Base-by-base conservation (phyloP, 257 asterid species). In the Mitragyna speciosa region DNA sequence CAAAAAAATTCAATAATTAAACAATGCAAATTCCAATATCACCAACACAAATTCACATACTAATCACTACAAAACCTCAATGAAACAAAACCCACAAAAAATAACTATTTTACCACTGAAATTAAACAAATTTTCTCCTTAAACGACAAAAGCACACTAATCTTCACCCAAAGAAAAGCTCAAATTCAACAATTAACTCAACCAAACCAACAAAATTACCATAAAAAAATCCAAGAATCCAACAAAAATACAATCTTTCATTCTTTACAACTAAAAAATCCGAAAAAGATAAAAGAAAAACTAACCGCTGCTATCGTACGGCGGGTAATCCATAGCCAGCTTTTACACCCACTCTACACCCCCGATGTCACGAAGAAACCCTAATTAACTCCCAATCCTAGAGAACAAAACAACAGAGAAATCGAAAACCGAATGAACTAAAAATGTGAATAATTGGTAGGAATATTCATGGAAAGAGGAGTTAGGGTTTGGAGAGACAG, bases 251-350 rank as follows among this genome's bases (percentile, higher is more conserved):
- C 19, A 71, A 59, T 19, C 49, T 24, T 63, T 24, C 24, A 52
- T 61, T 9, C 45, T 2, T 6, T 17, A 41, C 43, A 3, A 2
- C 4, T n/a, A 17, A 24, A 41, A 63, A 64, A 58, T 19, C 4
- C 2, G n/a, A 69, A 39, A 70, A 65, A 30, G 41, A 33, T 31
- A 6, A 22, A 41, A 76, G 74, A 28, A 54, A 58, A 73, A 81
- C 92, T 86, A 82, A 93, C 97, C 97, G 31, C 97, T 93, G 83
- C 89, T 87, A 65, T 87, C 90, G 26, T 81, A 87, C 45, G 90
- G 85, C 47, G 78, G 83, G 83, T 83, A 87, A 76, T 87, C 89
- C 98, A 94, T 94, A 87, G 93, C 96, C 92, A 91, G 92, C 88
- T 84, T 85, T 66, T 43, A 75, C 83, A 70, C 45, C 59, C 66